A percentile compares a stretch with the other conserved stretches of the same genome.
These are phyloP conservation scores for Populus alba DNA, from an alignment of 345 rosid species.

Conservation along the genomic window DNA sequence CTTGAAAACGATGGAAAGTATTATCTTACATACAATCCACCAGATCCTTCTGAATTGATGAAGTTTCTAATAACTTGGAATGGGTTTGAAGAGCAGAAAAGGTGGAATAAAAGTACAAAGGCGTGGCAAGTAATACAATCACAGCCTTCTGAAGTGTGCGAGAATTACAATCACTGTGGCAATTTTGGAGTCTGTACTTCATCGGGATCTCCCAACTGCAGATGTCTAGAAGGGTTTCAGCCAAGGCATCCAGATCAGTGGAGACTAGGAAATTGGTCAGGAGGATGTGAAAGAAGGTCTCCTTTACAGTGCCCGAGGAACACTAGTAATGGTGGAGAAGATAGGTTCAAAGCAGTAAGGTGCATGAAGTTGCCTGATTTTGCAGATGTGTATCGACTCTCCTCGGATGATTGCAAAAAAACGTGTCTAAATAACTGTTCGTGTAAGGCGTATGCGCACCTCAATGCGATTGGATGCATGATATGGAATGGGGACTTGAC, in stretches of 20 bases:
- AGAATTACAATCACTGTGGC: constrained; percentile 68
- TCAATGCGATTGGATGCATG: constrained; percentile 51
- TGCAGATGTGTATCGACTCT: not conserved
- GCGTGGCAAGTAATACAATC: constrained; percentile 43
- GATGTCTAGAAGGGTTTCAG: constrained; percentile 55
- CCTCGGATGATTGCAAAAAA: not conserved
- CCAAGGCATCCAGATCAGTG: constrained; percentile 30
- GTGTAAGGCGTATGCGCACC: constrained; percentile 50
- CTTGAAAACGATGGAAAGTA: constrained; percentile 37
- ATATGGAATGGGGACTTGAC: constrained; percentile 52
- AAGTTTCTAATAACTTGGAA: constrained; percentile 49
- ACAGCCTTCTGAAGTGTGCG: constrained; percentile 60
- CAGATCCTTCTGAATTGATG: constrained; percentile 30
- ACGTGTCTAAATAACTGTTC: constrained; percentile 49
- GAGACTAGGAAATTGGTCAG: constrained; percentile 33
- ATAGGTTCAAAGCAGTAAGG: constrained; percentile 24
- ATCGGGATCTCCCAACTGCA: constrained; percentile 32
- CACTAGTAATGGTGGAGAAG: constrained; percentile 13
- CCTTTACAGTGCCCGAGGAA: constrained; percentile 29
- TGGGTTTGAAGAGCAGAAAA: constrained; percentile 54
- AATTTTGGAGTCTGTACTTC: constrained; percentile 52
- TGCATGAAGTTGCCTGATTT: constrained; percentile 44
- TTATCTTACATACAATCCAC: constrained; percentile 55
- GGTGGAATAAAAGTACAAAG: constrained; percentile 41
- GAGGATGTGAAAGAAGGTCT: constrained; percentile 40